Evolutionary conservation across 2,329 filamentous ascomycete species (phyloP).

Genomic region (Dissoconium aciculare): DNA sequence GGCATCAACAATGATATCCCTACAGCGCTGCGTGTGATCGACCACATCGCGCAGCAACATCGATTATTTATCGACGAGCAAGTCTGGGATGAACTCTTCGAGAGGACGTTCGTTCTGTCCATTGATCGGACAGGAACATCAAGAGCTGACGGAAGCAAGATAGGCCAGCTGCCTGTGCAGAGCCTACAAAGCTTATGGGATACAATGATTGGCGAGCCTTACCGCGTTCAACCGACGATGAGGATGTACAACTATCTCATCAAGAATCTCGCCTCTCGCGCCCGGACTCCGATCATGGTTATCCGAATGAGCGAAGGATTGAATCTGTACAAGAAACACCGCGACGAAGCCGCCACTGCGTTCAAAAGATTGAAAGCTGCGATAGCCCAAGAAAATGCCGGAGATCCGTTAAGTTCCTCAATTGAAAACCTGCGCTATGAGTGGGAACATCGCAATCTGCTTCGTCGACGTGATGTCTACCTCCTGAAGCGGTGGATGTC

Average conservation of each 20-base stretch:
- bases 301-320: constrained; percentile 15
- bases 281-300: constrained; percentile 9
- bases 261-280: constrained; percentile 12
- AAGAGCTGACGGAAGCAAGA: constrained; percentile 20
- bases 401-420: background rate
- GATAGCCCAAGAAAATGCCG: background rate
- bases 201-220: constrained; percentile 44
- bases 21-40: constrained; percentile 43
- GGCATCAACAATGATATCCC: constrained; percentile 50
- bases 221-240: constrained; percentile 42
- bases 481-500: constrained; percentile 19
- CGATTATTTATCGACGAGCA: constrained; percentile 39
- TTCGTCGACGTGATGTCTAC: constrained; percentile 11
- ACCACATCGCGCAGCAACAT: constrained; percentile 48
- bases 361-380: background rate
- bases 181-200: constrained; percentile 43
- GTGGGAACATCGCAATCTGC: constrained; percentile 12
- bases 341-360: background rate
- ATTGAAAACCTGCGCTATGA: constrained; percentile 8
- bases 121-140: constrained; percentile 18
- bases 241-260: constrained; percentile 36
- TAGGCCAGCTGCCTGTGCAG: constrained; percentile 24
- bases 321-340: constrained; percentile 5
- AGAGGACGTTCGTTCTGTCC: constrained; percentile 49
- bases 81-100: constrained; percentile 52